Percentiles rank a stretch among this genome's conserved stretches.
Conservation (phyloP, 2,329 filamentous ascomycete species). For the Tolypocladium inflatum region DNA sequence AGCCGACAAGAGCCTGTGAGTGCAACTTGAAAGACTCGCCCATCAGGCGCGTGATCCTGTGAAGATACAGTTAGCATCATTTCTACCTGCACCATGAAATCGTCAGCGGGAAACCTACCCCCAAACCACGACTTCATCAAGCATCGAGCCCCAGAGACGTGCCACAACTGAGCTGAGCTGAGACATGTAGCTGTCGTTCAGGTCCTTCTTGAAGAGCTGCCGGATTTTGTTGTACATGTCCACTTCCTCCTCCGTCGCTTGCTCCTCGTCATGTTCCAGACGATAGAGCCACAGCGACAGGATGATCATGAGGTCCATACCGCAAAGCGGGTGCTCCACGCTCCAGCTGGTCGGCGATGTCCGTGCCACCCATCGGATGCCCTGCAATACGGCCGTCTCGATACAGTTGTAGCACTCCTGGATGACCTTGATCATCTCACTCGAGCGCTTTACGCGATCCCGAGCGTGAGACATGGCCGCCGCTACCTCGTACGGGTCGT, state of each 20-base stretch:
- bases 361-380: slow-evolving; percentile 95
- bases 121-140: slow-evolving; percentile 98
- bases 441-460: slow-evolving; percentile 87
- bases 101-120: slow-evolving; percentile 59
- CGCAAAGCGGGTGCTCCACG: slow-evolving; percentile 92
- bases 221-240: slow-evolving; percentile 90
- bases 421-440: slow-evolving; percentile 98
- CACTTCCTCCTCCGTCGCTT: slow-evolving; percentile 72
- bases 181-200: slow-evolving; percentile 68
- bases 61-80: slow-evolving; percentile 9
- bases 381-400: slow-evolving; percentile 87
- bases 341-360: slow-evolving; percentile 99
- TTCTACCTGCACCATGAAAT: background rate
- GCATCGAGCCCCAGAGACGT: slow-evolving; percentile 92
- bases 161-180: slow-evolving; percentile 94
- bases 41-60: slow-evolving; percentile 86
- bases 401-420: slow-evolving; percentile 97
- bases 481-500: slow-evolving; percentile 94
- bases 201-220: slow-evolving; percentile 82
- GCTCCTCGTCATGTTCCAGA: slow-evolving; percentile 97
- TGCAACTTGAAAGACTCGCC: slow-evolving; percentile 97
- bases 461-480: slow-evolving; percentile 92
- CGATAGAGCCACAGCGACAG: slow-evolving; percentile 97
- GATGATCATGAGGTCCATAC: slow-evolving; percentile 95
- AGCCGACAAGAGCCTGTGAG: slow-evolving; percentile 87